Percentiles rank a stretch among this genome's conserved stretches.
phyloP scores from a whole-genome alignment of 257 asterid species.

The Penstemon barbatus region DNA sequence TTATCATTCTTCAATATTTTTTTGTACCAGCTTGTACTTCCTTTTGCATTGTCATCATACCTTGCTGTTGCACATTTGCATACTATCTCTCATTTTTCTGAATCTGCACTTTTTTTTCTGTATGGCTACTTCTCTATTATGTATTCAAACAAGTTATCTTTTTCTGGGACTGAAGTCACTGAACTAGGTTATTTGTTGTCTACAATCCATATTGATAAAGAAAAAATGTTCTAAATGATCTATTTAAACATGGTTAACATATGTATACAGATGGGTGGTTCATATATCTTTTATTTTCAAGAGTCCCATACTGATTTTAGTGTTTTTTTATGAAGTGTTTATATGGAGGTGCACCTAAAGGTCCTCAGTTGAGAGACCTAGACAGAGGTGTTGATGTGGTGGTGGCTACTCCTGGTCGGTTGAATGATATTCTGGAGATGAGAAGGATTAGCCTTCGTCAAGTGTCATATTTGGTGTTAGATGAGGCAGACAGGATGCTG shows the following conservation, averaged over 20 bases:
- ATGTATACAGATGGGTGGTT: constrained; percentile 9
- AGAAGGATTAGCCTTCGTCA: constrained; percentile 82
- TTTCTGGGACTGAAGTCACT: background rate
- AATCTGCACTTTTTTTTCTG: constrained; percentile 13
- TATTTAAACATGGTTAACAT: background rate
- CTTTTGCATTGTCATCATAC: constrained; percentile 14
- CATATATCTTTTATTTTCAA: background rate
- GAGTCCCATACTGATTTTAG: constrained; percentile 28
- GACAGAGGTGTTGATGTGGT: constrained; percentile 91
- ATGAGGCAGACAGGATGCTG: constrained; percentile 98
- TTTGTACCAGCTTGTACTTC: background rate
- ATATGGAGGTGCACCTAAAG: constrained; percentile 92
- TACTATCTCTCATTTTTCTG: constrained; percentile 18
- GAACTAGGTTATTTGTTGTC: constrained; percentile 2
- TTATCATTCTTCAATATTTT: constrained; percentile 1
- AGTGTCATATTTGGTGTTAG: constrained; percentile 91
- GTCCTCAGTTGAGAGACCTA: constrained; percentile 78
- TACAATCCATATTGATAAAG: background rate
- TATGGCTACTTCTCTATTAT: background rate
- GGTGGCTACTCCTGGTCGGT: constrained; percentile 98
- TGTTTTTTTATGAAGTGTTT: constrained; percentile 54
- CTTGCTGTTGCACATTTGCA: constrained; percentile 4
- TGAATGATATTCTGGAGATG: constrained; percentile 97
- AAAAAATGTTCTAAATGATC: background rate
- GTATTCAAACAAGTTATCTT: background rate